These are phyloP conservation scores for Ceratobasidium sp. DNA, from an alignment of 1,284 basidiomycete genomes.

Conservation along the genomic window DNA sequence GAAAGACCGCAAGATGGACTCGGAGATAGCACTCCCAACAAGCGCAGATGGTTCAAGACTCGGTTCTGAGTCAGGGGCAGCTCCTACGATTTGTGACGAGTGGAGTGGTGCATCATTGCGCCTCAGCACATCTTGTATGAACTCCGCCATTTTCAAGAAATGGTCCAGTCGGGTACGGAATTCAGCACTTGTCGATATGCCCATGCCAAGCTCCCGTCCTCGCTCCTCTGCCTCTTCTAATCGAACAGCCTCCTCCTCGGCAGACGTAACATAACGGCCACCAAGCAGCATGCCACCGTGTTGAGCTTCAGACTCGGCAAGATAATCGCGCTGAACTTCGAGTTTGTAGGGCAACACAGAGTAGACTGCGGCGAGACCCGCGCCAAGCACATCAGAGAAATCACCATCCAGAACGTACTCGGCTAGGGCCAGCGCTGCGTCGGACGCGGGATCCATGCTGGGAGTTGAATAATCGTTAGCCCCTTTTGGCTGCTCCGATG, in stretches of 20 bases:
- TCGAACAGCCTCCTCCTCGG: constrained; percentile 49
- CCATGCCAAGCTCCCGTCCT: constrained; percentile 59
- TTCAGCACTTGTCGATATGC: constrained; percentile 74
- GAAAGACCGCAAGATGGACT: constrained; percentile 81
- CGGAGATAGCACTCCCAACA: constrained; percentile 78
- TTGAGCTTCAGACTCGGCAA: constrained; percentile 53
- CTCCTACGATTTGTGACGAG: constrained; percentile 46
- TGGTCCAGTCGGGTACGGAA: constrained; percentile 84
- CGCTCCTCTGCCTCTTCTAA: constrained; percentile 63
- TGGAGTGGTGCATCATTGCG: constrained; percentile 56
- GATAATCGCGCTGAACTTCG: constrained; percentile 62
- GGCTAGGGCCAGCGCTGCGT: constrained; percentile 83
- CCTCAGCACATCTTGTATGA: constrained; percentile 85
- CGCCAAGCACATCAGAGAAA: constrained; percentile 94
- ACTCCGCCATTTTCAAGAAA: constrained; percentile 88
- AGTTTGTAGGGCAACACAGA: constrained; percentile 89
- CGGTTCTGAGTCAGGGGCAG: constrained; percentile 45
- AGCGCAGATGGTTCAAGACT: constrained; percentile 63
- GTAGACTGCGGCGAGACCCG: constrained; percentile 92
- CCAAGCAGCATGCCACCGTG: constrained; percentile 71
- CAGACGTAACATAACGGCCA: constrained; percentile 47
- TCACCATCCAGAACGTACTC: constrained; percentile 95
- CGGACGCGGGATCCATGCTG: constrained; percentile 69
- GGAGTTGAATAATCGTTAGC: constrained; percentile 51
- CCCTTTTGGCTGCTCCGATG: constrained; percentile 58